Conservation (phyloP, 2,329 filamentous ascomycete species). For the Trichophyton mentagrophytes region DNA sequence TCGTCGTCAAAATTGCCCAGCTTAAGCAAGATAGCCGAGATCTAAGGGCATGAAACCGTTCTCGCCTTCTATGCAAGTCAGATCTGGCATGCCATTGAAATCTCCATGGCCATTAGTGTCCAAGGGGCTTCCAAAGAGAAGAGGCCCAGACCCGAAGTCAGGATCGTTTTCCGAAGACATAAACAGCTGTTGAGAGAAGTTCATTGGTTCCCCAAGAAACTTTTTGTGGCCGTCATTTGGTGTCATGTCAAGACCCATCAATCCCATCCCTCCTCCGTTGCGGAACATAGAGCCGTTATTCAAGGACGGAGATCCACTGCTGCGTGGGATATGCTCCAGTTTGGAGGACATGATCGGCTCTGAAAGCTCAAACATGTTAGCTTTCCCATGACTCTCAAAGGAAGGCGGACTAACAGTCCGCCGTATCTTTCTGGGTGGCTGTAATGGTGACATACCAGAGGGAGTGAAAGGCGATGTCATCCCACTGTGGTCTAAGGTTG, state of each 20-base stretch:
- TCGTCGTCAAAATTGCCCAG: background rate
- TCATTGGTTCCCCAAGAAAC: background rate
- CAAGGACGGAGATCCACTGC: background rate
- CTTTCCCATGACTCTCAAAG: background rate
- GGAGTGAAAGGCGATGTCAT: conserved; percentile 6
- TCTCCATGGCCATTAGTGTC: conserved; percentile 2
- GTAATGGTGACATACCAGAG: conserved; percentile 5
- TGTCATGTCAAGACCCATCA: background rate
- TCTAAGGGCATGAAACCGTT: conserved; percentile 2
- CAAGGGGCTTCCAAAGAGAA: conserved; percentile 4
- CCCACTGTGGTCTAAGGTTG: background rate
- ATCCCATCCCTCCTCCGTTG: background rate
- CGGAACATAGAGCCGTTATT: background rate
- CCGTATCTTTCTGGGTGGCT: conserved; percentile 6
- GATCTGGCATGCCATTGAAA: conserved; percentile 3
- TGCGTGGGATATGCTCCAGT: background rate
- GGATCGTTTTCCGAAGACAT: conserved; percentile 4
- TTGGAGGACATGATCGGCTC: conserved; percentile 4
- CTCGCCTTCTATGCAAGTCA: conserved; percentile 1
- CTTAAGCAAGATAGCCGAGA: conserved; percentile 1
- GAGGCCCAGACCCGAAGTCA: conserved; percentile 4
- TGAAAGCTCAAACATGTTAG: conserved; percentile 4
- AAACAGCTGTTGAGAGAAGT: conserved; percentile 6
- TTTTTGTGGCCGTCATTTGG: conserved; percentile 1
- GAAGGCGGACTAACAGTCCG: conserved; percentile 4